Evolutionary conservation across 2,329 filamentous ascomycete species (phyloP).

Genomic region (Fusarium kyushuense): DNA sequence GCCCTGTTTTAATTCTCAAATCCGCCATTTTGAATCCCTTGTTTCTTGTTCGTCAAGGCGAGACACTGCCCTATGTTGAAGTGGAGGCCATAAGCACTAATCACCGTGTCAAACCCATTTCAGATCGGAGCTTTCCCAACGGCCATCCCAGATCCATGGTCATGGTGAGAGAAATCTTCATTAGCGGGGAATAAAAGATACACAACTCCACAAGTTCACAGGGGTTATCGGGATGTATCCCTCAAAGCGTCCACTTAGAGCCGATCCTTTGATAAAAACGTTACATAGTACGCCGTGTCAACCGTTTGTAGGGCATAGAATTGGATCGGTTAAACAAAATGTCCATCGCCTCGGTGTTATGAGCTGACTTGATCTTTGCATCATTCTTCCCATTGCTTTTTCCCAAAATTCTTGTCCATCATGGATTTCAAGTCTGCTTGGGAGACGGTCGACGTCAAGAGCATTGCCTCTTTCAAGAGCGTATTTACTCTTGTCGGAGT

Average conservation of each 20-base stretch:
- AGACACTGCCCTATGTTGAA: not conserved
- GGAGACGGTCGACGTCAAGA: not conserved
- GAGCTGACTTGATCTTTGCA: not conserved
- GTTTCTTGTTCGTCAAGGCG: not conserved
- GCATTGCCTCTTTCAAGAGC: not conserved
- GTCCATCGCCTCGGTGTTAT: not conserved
- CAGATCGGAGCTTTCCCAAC: not conserved
- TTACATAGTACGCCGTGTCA: not conserved
- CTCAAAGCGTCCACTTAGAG: constrained; percentile 10
- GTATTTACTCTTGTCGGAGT: constrained; percentile 35
- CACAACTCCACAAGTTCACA: constrained; percentile 2
- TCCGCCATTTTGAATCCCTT: not conserved
- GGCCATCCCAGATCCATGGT: not conserved
- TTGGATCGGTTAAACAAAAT: not conserved
- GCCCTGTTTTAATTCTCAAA: not conserved
- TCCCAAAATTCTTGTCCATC: not conserved
- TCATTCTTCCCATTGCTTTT: too few relatives aligned
- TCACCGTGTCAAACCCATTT: not conserved
- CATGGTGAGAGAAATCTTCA: constrained; percentile 1
- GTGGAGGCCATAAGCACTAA: constrained; percentile 1
- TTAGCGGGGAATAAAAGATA: not conserved
- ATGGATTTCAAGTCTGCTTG: not conserved
- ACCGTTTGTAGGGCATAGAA: not conserved
- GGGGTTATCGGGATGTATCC: constrained; percentile 3
- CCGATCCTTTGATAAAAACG: constrained; percentile 6